Percentiles rank a stretch among this genome's conserved stretches.
Evolutionary conservation across 148 eudicot species (phyloP).

Genomic region (Vaccinium vitisidaea): DNA sequence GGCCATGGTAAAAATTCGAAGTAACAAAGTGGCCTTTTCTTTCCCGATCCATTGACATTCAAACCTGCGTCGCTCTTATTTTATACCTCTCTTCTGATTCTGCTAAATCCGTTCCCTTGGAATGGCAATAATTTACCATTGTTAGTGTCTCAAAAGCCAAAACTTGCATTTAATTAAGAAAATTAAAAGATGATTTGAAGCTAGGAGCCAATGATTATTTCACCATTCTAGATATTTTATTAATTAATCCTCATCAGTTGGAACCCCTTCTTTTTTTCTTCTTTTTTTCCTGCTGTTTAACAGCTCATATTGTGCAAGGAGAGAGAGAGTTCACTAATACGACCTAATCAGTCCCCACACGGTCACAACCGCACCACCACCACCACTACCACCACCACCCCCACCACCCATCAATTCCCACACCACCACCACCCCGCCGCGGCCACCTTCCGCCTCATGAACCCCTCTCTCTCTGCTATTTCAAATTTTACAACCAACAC

Average conservation of each 20-base stretch:
- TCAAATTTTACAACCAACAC: conserved; percentile 12
- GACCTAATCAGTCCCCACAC: conserved; percentile 5
- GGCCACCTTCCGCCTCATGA: neutral
- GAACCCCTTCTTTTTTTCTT: neutral
- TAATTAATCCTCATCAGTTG: neutral
- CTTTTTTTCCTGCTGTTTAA: neutral
- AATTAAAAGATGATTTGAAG: neutral
- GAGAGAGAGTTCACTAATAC: neutral
- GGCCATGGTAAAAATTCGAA: no score
- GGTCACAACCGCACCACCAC: neutral
- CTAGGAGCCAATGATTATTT: neutral
- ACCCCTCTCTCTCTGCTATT: neutral
- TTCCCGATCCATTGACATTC: no score
- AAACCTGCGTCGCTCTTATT: no score
- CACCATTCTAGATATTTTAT: neutral
- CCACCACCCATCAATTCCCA: neutral
- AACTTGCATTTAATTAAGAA: neutral
- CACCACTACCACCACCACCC: neutral
- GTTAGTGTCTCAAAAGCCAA: no score
- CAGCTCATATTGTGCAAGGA: neutral
- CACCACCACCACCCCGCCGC: neutral
- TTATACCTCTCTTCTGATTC: no score
- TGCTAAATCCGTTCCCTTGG: no score
- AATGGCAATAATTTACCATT: no score
- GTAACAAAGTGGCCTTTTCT: no score